phyloP scores from a whole-genome alignment of 1,284 basidiomycete genomes.

The Neolentinus lepideus region DNA sequence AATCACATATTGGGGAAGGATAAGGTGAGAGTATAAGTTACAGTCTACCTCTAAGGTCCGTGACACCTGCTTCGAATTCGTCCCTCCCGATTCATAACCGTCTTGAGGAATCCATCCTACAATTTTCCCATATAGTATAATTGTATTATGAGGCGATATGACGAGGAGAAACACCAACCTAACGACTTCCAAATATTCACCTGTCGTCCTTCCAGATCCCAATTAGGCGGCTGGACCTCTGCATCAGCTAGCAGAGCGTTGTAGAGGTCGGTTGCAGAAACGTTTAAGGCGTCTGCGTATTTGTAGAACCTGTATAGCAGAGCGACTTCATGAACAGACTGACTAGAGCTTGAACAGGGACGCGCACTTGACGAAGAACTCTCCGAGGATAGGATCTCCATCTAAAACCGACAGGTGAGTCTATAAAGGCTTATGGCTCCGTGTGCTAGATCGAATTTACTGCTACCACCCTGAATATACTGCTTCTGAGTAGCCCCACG shows the following conservation, averaged over 20 bases:
- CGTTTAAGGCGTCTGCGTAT: slow-evolving; percentile 36
- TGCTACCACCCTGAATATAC: slow-evolving; percentile 58
- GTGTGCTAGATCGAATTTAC: slow-evolving; percentile 27
- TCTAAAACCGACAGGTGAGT: slow-evolving; percentile 26
- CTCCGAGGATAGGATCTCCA: slow-evolving; percentile 54
- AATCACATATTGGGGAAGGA: background rate
- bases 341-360: background rate
- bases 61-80: slow-evolving; percentile 55
- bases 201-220: slow-evolving; percentile 59
- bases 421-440: too few relatives aligned
- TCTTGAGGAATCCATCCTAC: slow-evolving; percentile 48
- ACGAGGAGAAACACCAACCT: slow-evolving; percentile 10
- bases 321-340: background rate
- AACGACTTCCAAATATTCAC: slow-evolving; percentile 45
- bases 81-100: slow-evolving; percentile 43
- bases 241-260: slow-evolving; percentile 51
- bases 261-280: slow-evolving; percentile 41
- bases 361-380: slow-evolving; percentile 60
- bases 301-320: slow-evolving; percentile 34
- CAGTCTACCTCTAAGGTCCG: slow-evolving; percentile 44
- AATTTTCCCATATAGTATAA: background rate
- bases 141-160: background rate
- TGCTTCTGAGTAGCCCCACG: slow-evolving; percentile 40
- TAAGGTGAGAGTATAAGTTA: background rate
- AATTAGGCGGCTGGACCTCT: slow-evolving; percentile 48